A percentile compares a stretch with the other conserved stretches of the same genome.
Evolutionary conservation across 2,329 filamentous ascomycete species (phyloP).

Genomic region (Clonostachys sp.): DNA sequence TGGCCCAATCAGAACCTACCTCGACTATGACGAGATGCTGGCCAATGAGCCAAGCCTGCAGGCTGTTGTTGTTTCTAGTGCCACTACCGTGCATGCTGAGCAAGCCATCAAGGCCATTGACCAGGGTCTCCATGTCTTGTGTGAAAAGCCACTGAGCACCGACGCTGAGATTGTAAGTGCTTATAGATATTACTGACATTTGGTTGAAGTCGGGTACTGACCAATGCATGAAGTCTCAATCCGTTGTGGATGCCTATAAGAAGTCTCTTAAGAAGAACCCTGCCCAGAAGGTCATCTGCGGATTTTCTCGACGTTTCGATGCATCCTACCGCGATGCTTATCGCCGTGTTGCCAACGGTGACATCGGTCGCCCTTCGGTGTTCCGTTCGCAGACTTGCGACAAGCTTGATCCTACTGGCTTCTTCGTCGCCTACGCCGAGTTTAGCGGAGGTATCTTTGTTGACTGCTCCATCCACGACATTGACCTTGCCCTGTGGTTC

Average conservation of each 20-base stretch:
- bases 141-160: slow-evolving; percentile 57
- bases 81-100: slow-evolving; percentile 51
- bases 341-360: slow-evolving; percentile 41
- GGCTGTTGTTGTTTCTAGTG: slow-evolving; percentile 32
- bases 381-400: slow-evolving; percentile 66
- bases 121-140: slow-evolving; percentile 49
- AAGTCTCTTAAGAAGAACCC: slow-evolving; percentile 48
- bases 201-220: slow-evolving; percentile 17
- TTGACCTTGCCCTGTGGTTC: slow-evolving; percentile 32
- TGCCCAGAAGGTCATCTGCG: slow-evolving; percentile 57
- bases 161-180: slow-evolving; percentile 50
- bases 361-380: slow-evolving; percentile 56
- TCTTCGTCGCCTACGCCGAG: slow-evolving; percentile 64
- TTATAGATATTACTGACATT: slow-evolving; percentile 9
- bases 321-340: slow-evolving; percentile 59
- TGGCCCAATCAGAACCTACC: slow-evolving; percentile 37
- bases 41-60: slow-evolving; percentile 28
- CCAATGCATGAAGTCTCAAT: slow-evolving; percentile 47
- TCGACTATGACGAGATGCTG: slow-evolving; percentile 41
- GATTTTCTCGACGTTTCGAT: slow-evolving; percentile 47
- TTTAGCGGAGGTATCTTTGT: slow-evolving; percentile 67
- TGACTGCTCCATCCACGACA: slow-evolving; percentile 68
- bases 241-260: slow-evolving; percentile 52
- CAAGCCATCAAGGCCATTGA: slow-evolving; percentile 53
- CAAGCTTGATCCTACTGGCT: slow-evolving; percentile 60